Evolutionary conservation across 306 rosid species (phyloP), one percentile per base, ranked within the genome.

Genomic region (Medicago truncatula): DNA sequence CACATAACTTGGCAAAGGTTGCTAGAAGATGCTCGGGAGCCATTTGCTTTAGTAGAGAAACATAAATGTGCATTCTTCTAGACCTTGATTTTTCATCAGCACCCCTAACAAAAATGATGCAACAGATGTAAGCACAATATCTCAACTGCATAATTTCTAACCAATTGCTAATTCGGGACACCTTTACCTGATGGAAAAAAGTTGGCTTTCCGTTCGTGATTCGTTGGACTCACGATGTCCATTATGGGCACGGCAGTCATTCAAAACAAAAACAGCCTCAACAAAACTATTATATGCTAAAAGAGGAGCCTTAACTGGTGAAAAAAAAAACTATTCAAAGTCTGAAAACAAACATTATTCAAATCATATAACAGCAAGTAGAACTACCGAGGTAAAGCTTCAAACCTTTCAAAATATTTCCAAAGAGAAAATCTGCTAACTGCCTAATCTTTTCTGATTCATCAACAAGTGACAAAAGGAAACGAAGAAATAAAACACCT

Each of bases 1-100:
- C 90, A 61, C 97, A 90, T 82, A 94, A 64, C 90, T 91, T 94
- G 66, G 97, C 97, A 84, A 92, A 92, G 70, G 93, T 90, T 16
- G 97, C 96, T 73, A 94, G 80, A 78, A 91, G 96, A 80, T 94
- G 97, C 86, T 92, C 98, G 1, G 98, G 97, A 77, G 90, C 90
- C 98, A 94, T 91, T 88, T 90, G 96, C 84, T 92, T 91, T 41
- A 94, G 89, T 79, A 94, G 81, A 81, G 95, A 90, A 82, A 88
- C 89, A 85, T 94, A 92, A 52, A 92, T 87, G 57, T 88, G 90
- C 96, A 92, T 91, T 78, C 98, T 89, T 88, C 79, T 90, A 28
- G 89, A 87, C 90, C 95, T 91, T 38, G 89, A 83, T 40, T 50
- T 76, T 81, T 88, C 97, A 82, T 94, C 97, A 65, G 81, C 76